These are phyloP conservation scores for Saraca asoca DNA, from an alignment of 331 rosid genomes.

Conservation along the genomic window DNA sequence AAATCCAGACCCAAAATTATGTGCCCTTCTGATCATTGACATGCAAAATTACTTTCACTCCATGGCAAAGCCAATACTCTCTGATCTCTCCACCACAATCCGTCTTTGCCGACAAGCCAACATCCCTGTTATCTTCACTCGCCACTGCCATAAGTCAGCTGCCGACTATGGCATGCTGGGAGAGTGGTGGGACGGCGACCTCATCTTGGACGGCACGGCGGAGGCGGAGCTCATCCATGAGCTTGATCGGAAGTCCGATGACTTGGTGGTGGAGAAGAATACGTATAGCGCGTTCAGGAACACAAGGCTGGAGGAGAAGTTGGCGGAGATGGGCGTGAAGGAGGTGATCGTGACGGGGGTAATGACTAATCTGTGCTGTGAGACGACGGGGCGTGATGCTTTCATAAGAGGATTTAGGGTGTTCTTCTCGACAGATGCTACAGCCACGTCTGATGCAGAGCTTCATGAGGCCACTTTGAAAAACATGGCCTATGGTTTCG, in stretches of 20 bases:
- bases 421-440: slow-evolving; percentile 68
- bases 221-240: slow-evolving; percentile 52
- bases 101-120: slow-evolving; percentile 60
- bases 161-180: slow-evolving; percentile 54
- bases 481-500: slow-evolving; percentile 71
- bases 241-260: slow-evolving; percentile 33
- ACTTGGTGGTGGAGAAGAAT: slow-evolving; percentile 57
- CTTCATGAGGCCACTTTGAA: slow-evolving; percentile 71
- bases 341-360: slow-evolving; percentile 75
- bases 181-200: slow-evolving; percentile 72
- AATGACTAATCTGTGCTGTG: slow-evolving; percentile 77
- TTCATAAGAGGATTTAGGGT: slow-evolving; percentile 64
- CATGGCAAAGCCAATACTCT: slow-evolving; percentile 53
- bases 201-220: slow-evolving; percentile 51
- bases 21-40: slow-evolving; percentile 64
- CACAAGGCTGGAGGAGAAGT: slow-evolving; percentile 51
- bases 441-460: slow-evolving; percentile 51
- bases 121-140: slow-evolving; percentile 68
- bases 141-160: slow-evolving; percentile 59
- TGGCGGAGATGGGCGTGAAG: slow-evolving; percentile 55
- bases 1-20: slow-evolving; percentile 49
- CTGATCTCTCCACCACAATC: slow-evolving; percentile 58
- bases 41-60: slow-evolving; percentile 64
- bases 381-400: slow-evolving; percentile 76
- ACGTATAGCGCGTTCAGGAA: slow-evolving; percentile 60